phyloP scores from a whole-genome alignment of 306 rosid species.

The Dalbergia oliveri region DNA sequence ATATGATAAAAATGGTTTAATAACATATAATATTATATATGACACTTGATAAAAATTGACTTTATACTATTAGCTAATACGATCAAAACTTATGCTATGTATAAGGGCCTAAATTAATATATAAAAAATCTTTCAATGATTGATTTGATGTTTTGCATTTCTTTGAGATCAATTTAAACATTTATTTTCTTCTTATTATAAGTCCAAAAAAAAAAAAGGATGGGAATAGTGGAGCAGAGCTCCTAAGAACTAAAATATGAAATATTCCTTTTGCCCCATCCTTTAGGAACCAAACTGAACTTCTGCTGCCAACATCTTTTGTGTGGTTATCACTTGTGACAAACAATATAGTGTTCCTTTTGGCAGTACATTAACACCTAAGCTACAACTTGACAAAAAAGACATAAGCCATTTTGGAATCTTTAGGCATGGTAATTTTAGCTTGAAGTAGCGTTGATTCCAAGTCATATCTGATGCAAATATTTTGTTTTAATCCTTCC shows the following conservation, averaged over 20 bases:
- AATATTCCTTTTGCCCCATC: neutral
- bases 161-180: too few relatives aligned
- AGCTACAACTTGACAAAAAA: neutral
- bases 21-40: too few relatives aligned
- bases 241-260: neutral
- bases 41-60: too few relatives aligned
- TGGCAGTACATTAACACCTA: neutral
- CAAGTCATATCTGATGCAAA: slow-evolving; percentile 46
- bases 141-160: too few relatives aligned
- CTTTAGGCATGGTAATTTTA: neutral
- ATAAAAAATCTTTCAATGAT: too few relatives aligned
- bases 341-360: slow-evolving; percentile 1
- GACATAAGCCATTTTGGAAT: neutral
- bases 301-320: neutral
- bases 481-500: neutral
- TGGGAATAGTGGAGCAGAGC: slow-evolving; percentile 1
- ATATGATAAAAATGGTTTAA: too few relatives aligned
- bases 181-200: neutral
- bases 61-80: too few relatives aligned
- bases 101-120: too few relatives aligned
- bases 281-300: slow-evolving; percentile 32
- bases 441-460: slow-evolving; percentile 36
- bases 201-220: neutral
- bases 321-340: slow-evolving; percentile 15
- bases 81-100: too few relatives aligned